Percentiles rank a stretch among this genome's conserved stretches.
phyloP scores from a whole-genome alignment of 75 land plant species.

The Adiantum capillusveneris region DNA sequence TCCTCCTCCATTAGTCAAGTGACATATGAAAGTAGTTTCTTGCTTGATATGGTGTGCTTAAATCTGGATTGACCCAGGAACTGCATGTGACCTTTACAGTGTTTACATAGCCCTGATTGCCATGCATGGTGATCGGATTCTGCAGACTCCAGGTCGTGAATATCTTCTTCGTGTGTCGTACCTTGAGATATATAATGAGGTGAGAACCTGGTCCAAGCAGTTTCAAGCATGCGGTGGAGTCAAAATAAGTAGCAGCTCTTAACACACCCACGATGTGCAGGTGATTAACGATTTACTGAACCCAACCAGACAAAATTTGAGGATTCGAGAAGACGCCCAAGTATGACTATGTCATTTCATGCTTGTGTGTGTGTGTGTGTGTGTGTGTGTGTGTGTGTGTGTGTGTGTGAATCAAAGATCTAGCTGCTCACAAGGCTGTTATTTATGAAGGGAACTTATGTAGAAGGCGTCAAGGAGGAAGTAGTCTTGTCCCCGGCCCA shows the following conservation, averaged over 20 bases:
- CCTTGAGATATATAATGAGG: constrained; percentile 61
- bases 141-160: constrained; percentile 49
- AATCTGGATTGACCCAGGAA: constrained; percentile 4
- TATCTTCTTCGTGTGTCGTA: constrained; percentile 59
- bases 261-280: constrained; percentile 23
- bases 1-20: background rate
- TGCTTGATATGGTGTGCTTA: background rate
- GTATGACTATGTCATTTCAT: too few relatives aligned
- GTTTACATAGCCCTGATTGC: constrained; percentile 8
- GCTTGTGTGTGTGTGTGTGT: background rate
- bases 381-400: too few relatives aligned
- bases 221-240: too few relatives aligned
- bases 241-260: too few relatives aligned
- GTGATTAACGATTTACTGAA: constrained; percentile 97
- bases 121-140: constrained; percentile 2
- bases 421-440: too few relatives aligned
- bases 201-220: constrained; percentile 1
- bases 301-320: constrained; percentile 92
- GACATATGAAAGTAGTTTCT: background rate
- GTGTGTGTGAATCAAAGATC: too few relatives aligned
- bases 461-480: constrained; percentile 75
- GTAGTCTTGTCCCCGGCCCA: constrained; percentile 72
- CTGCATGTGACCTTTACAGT: constrained; percentile 1
- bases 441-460: constrained; percentile 56
- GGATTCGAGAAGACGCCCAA: constrained; percentile 96